Evolutionary conservation across 139 green algal genomes (phyloP), one percentile per base, ranked within the genome.

Genomic region (Chlorella sp.): DNA sequence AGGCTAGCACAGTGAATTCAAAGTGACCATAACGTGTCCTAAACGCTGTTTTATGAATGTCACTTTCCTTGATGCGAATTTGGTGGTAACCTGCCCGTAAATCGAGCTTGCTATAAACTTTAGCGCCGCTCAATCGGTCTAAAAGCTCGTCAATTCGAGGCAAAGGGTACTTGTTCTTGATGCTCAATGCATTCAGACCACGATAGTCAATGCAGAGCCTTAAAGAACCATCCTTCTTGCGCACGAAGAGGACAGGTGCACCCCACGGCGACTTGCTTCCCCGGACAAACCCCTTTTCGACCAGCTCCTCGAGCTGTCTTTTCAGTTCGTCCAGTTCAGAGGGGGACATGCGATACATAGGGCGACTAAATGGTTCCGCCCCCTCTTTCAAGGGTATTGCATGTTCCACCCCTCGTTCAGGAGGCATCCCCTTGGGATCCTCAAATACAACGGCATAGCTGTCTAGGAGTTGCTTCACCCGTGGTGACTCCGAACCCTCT

Each of bases 121-220:
- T 87, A 26, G 91, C 90, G 75, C 93, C 92, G 48, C 89, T 30
- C 30, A 96, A 30, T 0, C 60, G 79, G 66, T 95, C 92, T 11
- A 94, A 69, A 2, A 93, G 66, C 14, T 94, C 92, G 42, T 94
- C 90, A 34, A 93, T 92, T 14, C 91, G 87, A 1, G 95, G 94
- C 3, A 97, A n/a, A 15, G 95, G 94, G 53, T 92, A 95, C 0
- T 80, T 64, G 66, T 94, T 91, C 60, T 94, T 91, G 28, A 90
- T 60, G 14, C 93, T 95, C 0, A 90, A 61, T 28, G 86, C 75
- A 57, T 96, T 96, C 5, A 96, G 53, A 22, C 66, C 91, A 11
- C 92, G 84, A n/a, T 94, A 96, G 61, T 95, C 94, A 5, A 96
- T 73, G 64, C 90, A 94, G 89, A 96, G 92, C 0, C 94, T 81